Conservation (phyloP, 1,284 basidiomycete genomes). For the Binderoboletus segoi region DNA sequence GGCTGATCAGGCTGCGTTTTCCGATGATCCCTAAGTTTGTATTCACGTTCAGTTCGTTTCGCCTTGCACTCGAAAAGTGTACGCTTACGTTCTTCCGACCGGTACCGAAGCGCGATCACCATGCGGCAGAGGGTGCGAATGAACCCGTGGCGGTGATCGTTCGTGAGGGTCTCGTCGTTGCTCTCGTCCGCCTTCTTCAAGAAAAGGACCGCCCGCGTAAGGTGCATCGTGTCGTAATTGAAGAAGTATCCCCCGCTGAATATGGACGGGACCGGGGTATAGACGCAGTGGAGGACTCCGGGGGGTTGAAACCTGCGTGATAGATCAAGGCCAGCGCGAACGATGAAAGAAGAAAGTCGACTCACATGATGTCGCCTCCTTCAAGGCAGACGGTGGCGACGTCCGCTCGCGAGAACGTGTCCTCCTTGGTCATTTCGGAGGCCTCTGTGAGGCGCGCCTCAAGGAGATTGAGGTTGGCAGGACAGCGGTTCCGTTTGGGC, state of each 20-base stretch:
- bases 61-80: neutral
- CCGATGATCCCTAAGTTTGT: neutral
- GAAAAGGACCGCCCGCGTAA: neutral
- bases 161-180: neutral
- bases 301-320: conserved; percentile 14
- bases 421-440: neutral
- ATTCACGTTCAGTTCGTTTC: neutral
- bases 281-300: neutral
- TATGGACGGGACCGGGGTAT: conserved; percentile 2
- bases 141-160: conserved; percentile 1
- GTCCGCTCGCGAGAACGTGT: neutral
- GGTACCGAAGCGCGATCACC: conserved; percentile 9
- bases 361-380: conserved; percentile 11
- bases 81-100: conserved; percentile 3
- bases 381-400: conserved; percentile 11
- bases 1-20: no score
- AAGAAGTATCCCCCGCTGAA: conserved; percentile 17
- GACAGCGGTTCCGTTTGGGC: neutral
- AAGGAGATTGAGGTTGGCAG: neutral
- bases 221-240: conserved; percentile 10
- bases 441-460: neutral
- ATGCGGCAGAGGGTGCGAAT: conserved; percentile 1
- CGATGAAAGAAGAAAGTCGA: neutral
- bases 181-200: fast-evolving
- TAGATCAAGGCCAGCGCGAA: neutral